A percentile compares a stretch with the other conserved stretches of the same genome.
Evolutionary conservation across 495 filamentous ascomycete species (phyloP).

Genomic region (Clohesyomyces aquaticus): DNA sequence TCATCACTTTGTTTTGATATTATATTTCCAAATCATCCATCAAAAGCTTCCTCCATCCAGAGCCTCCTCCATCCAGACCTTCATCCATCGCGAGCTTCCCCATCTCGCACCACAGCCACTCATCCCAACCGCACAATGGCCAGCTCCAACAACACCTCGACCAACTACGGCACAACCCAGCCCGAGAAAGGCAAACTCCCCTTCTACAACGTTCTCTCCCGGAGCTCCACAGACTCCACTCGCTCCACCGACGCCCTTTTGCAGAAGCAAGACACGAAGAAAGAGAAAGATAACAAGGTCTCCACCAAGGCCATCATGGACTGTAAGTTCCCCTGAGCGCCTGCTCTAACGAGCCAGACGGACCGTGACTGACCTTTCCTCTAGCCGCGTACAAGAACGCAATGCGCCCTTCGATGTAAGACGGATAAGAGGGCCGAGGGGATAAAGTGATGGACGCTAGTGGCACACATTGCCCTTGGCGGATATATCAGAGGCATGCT

Average conservation of each 20-base stretch:
- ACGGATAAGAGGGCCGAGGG: too few relatives aligned
- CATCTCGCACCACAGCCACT: background rate
- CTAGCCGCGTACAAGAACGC: slow-evolving; percentile 27
- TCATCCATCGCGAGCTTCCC: background rate
- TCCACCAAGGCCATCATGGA: slow-evolving; percentile 27
- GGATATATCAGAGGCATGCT: too few relatives aligned
- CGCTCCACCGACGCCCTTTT: slow-evolving; percentile 17
- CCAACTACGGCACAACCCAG: slow-evolving; percentile 7
- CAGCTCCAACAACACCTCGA: slow-evolving; percentile 3
- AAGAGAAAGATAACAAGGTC: slow-evolving; percentile 1
- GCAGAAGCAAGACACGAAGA: slow-evolving; percentile 10
- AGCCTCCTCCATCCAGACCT: background rate
- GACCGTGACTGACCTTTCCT: background rate
- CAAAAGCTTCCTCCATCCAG: too few relatives aligned
- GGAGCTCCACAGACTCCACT: slow-evolving; percentile 23
- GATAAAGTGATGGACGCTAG: too few relatives aligned
- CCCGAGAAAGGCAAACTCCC: slow-evolving; percentile 21
- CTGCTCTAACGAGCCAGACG: background rate
- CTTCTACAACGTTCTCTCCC: slow-evolving; percentile 21
- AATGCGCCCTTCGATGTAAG: slow-evolving; percentile 13
- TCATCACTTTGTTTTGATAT: too few relatives aligned
- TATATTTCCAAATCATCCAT: too few relatives aligned
- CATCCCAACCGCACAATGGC: background rate
- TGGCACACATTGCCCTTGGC: too few relatives aligned
- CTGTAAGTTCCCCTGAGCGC: slow-evolving; percentile 6